Percentiles rank a stretch among this genome's conserved stretches.
These are phyloP conservation scores for Chlamydomonas reinhardtii DNA, from an alignment of 163 green algal genomes.

Conservation along the genomic window DNA sequence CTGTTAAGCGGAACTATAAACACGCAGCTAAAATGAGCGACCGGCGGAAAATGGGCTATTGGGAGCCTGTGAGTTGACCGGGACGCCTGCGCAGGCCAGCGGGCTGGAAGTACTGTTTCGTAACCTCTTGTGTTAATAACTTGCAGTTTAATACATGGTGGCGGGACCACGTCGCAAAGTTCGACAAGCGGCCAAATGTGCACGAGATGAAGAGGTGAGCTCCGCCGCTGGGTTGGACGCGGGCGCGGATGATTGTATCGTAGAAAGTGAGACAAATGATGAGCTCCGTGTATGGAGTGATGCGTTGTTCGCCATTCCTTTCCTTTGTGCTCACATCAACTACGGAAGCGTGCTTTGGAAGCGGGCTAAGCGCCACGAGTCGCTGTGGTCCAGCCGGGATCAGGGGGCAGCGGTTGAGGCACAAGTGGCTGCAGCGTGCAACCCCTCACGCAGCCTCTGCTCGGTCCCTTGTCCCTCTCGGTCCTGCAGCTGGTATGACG, in stretches of 20 bases:
- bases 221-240: neutral
- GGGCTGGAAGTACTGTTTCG: neutral
- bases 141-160: conserved; percentile 40
- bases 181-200: conserved; percentile 36
- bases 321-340: too few relatives aligned
- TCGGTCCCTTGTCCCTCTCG: too few relatives aligned
- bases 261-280: too few relatives aligned
- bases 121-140: neutral
- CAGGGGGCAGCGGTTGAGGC: too few relatives aligned
- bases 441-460: too few relatives aligned
- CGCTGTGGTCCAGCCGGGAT: too few relatives aligned
- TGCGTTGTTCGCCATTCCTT: too few relatives aligned
- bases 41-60: conserved; percentile 40
- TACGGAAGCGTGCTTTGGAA: too few relatives aligned
- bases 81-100: neutral
- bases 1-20: too few relatives aligned
- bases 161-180: conserved; percentile 17
- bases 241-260: neutral
- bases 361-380: too few relatives aligned
- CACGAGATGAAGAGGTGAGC: conserved; percentile 45
- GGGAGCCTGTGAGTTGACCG: conserved; percentile 31
- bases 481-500: conserved; percentile 42
- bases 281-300: too few relatives aligned
- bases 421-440: too few relatives aligned
- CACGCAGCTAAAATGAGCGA: neutral